Evolutionary conservation across 2,329 filamentous ascomycete genomes (phyloP), one percentile per base, ranked within the genome.

Genomic region (Niveomyces coronatus): DNA sequence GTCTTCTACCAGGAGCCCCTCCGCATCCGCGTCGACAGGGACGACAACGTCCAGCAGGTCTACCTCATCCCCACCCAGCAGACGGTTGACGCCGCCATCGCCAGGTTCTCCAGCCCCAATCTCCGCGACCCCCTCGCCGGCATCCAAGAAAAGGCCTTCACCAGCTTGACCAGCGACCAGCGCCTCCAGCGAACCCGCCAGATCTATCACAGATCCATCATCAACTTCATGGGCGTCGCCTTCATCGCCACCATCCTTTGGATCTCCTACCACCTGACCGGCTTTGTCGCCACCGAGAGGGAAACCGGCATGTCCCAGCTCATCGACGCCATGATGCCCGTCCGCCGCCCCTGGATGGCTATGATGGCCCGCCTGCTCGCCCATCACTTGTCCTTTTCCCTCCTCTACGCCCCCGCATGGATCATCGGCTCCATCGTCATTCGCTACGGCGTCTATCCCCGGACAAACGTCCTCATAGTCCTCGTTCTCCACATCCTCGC

Each of bases 291-390:
- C 7, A 77, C 79, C 2, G 88, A 95, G 60, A 70, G 88, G 40
- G 88, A 95, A 62, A 68, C 78, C 13, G 88, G 87, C 41, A 91
- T 94, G 73, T 85, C 85, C 4, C 84, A 87, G 45, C 67, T 95
- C 19, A 76, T 95, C 30, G 88, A 95, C 58, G 82, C 85, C 39
- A 94, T 94, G 85, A 88, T 91, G 68, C 82, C 85, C 1, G 84
- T 84, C 39, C 70, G 71, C 39, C 70, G 70, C 34, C 66, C 74
- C 30, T 93, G 85, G 85, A 70, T 85, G 51, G 78, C 82, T 9
- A 85, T 89, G 59, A 74, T 77, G 16, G 80, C 82, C 2, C 73
- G 88, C n/a, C 68, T 94, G 11, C 53, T 88, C 8, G 79, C 87
- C 0, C 80, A 87, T 44, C 85, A 94, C 53, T 55, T 91, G 18